Conservation (phyloP, 208 protist species). For the Angomonas ambiguus region DNA sequence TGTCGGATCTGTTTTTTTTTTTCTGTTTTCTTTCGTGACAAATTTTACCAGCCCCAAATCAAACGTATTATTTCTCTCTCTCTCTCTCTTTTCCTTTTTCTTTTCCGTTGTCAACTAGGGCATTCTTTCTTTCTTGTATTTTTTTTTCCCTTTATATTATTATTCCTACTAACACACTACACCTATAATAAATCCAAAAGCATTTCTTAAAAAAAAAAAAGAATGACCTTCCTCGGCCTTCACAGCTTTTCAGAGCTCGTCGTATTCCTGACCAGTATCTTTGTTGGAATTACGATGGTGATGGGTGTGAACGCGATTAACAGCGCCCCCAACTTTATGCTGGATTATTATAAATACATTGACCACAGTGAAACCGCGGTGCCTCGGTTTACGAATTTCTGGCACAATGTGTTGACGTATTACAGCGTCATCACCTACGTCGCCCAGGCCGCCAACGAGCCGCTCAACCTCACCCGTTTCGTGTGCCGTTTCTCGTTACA, state of each 20-base stretch:
- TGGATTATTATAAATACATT: conserved; percentile 79
- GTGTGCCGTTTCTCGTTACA: conserved; percentile 69
- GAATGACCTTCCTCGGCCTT: not conserved
- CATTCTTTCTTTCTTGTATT: not conserved
- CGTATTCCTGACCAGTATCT: conserved; percentile 66
- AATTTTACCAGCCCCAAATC: not conserved
- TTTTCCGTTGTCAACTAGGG: not conserved
- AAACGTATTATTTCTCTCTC: not conserved
- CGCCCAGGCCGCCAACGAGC: conserved; percentile 64
- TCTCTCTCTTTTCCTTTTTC: not conserved
- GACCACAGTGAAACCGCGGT: conserved; percentile 23
- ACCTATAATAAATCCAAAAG: not conserved
- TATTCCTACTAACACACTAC: conserved; percentile 5
- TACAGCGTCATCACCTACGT: conserved; percentile 78
- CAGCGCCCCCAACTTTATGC: conserved; percentile 81
- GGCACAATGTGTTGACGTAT: conserved; percentile 69
- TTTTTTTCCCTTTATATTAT: not conserved
- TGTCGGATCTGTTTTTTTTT: not conserved
- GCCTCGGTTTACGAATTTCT: conserved; percentile 38
- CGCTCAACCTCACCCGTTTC: conserved; percentile 65
- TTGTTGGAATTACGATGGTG: conserved; percentile 80
- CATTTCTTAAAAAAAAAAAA: not conserved
- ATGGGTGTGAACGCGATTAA: conserved; percentile 87
- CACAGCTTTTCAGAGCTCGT: conserved; percentile 23
- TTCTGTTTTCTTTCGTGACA: not conserved